Percentiles rank a stretch among this genome's conserved stretches.
Evolutionary conservation across 176 grass and related monocot genomes (phyloP).

Genomic region (Oryza meridionalis): DNA sequence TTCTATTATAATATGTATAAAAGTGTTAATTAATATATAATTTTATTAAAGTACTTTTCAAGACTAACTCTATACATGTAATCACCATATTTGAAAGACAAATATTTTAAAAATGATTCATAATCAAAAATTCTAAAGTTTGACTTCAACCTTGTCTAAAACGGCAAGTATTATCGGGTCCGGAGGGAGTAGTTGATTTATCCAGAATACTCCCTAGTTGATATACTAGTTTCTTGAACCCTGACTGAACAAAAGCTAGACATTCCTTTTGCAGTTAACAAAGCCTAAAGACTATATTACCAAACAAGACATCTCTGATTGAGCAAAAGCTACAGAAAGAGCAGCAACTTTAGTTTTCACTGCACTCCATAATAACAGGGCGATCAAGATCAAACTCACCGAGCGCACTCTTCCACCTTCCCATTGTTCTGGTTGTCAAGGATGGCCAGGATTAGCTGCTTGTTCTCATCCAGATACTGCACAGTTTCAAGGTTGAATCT

Average conservation of each 20-base stretch:
- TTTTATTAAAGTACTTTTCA: too few species aligned
- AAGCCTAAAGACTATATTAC: not conserved
- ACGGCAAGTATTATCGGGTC: too few species aligned
- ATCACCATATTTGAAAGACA: too few species aligned
- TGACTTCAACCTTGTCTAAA: too few species aligned
- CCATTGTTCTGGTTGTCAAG: slow-evolving; percentile 98
- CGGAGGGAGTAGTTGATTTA: not conserved
- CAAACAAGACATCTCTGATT: not conserved
- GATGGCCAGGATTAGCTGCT: slow-evolving; percentile 98
- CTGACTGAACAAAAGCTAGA: not conserved
- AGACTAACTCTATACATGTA: too few species aligned
- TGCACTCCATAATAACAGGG: not conserved
- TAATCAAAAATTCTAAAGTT: too few species aligned
- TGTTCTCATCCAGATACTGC: slow-evolving; percentile 99
- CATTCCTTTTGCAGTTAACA: not conserved
- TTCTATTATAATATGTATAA: too few species aligned
- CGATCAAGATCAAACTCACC: slow-evolving; percentile 53
- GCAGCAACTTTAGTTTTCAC: not conserved
- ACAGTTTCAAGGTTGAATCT: slow-evolving; percentile 42
- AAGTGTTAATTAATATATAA: too few species aligned
- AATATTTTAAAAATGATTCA: too few species aligned
- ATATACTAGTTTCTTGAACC: not conserved
- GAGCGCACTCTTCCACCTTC: slow-evolving; percentile 92
- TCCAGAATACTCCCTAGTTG: not conserved
- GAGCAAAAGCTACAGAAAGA: slow-evolving; percentile 14